Evolutionary conservation across 2,329 filamentous ascomycete species (phyloP), one percentile per base, ranked within the genome.

Genomic region (Neonectria coccinea): DNA sequence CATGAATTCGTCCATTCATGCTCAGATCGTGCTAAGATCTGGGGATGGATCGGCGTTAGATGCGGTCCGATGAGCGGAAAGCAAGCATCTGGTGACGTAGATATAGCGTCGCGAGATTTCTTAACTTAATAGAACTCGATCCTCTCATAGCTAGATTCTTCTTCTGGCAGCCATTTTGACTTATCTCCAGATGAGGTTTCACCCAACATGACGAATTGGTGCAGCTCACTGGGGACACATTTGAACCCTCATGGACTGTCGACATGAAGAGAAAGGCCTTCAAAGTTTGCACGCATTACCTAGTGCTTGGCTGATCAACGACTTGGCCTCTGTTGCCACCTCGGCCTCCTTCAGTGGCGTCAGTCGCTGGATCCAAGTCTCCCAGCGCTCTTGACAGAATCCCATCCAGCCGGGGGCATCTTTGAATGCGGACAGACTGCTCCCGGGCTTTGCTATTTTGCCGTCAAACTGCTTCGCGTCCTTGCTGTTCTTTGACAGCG

Each of bases 391-490:
- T 1, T 47, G 22, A 2, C 60, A 69, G 8, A 72, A 71, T 0
- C 70, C 70, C 16, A 33, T 65, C 70, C 70, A 72, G 1, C 70
- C 69, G 14, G 39, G 16, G 0, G 33, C 27, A n/a, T 62, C 64
- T 1, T 55, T 57, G 0, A 50, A 33, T 2, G 14, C 22, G 1
- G 53, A 7, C 1, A 71, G 5, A 10, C 70, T 72, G 1, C 39
- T 59, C 0, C 70, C 70, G 0, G 70, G 64, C 12, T 25, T 62
- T 3, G 66, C 70, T 8, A 72, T 27, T 22, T 69, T 72, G 2
- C 66, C 70, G 1, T 72, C 70, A 3, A 72, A 72, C n/a, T 72
- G 64, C 58, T 63, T 63, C 2, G 7, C 20, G 5, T 69, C 42
- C 12, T 58, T 53, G 2, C 54, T 63, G 0, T 20, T 41, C 4